Conservation (phyloP, 1,139 yeast species). For the Insectozyma bohioensis region DNA sequence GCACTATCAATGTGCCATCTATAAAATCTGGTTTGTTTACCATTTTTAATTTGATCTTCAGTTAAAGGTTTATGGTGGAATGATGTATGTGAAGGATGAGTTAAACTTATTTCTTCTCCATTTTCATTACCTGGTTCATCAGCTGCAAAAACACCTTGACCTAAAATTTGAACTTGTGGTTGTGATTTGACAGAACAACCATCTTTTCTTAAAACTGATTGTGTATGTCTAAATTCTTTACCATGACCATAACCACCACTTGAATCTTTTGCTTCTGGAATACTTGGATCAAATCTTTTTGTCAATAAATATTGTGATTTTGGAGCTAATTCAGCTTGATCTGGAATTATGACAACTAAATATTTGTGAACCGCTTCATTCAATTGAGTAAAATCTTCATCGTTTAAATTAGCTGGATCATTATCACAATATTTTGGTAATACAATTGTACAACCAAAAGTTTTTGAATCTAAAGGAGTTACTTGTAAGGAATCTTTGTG, state of each 20-base stretch:
- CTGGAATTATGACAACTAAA: slow-evolving; percentile 72
- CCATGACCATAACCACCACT: slow-evolving; percentile 72
- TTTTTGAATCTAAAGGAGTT: slow-evolving; percentile 49
- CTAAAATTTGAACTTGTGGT: slow-evolving; percentile 87
- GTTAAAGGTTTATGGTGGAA: slow-evolving; percentile 71
- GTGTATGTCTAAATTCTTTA: slow-evolving; percentile 75
- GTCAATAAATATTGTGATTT: slow-evolving; percentile 74
- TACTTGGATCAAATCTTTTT: slow-evolving; percentile 72
- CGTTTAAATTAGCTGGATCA: slow-evolving; percentile 73
- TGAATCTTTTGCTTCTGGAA: slow-evolving; percentile 50
- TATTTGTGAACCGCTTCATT: slow-evolving; percentile 64
- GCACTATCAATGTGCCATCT: slow-evolving; percentile 96
- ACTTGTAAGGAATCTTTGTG: slow-evolving; percentile 30
- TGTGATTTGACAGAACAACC: slow-evolving; percentile 76
- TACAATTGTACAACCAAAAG: slow-evolving; percentile 66
- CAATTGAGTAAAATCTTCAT: slow-evolving; percentile 60
- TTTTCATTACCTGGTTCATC: slow-evolving; percentile 66
- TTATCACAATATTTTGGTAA: slow-evolving; percentile 64
- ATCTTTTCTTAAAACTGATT: slow-evolving; percentile 75
- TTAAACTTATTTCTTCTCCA: slow-evolving; percentile 57
- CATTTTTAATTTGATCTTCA: slow-evolving; percentile 56
- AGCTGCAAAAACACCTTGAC: slow-evolving; percentile 73
- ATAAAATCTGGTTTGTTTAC: slow-evolving; percentile 73
- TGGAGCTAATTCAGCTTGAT: slow-evolving; percentile 64
- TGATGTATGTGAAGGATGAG: slow-evolving; percentile 79